A percentile compares a stretch with the other conserved stretches of the same genome.
Conservation (phyloP, 148 eudicot species). For the Cornus controversa region DNA sequence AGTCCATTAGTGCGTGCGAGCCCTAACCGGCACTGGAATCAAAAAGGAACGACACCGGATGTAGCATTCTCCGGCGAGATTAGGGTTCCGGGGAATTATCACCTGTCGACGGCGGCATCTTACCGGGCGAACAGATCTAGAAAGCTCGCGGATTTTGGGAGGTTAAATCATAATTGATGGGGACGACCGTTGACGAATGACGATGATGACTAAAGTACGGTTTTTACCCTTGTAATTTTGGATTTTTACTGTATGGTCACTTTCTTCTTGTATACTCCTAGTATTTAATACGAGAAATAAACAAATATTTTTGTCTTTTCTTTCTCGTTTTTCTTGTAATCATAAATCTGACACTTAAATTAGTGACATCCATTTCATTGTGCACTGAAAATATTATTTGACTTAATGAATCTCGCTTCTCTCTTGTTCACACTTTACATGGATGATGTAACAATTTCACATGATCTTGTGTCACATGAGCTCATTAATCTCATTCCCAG, state of each 20-base stretch:
- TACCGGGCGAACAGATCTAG: slow-evolving; percentile 68
- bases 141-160: slow-evolving; percentile 84
- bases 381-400: too few relatives aligned
- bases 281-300: background rate
- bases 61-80: slow-evolving; percentile 45
- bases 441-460: too few relatives aligned
- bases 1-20: slow-evolving; percentile 66
- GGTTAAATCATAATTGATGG: slow-evolving; percentile 55
- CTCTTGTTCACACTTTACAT: too few relatives aligned
- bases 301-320: background rate
- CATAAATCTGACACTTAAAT: too few relatives aligned
- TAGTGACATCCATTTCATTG: too few relatives aligned
- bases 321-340: too few relatives aligned
- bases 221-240: slow-evolving; percentile 18
- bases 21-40: slow-evolving; percentile 34
- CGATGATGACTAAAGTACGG: slow-evolving; percentile 3
- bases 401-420: too few relatives aligned
- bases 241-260: background rate
- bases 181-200: background rate
- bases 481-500: too few relatives aligned
- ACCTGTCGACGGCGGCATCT: slow-evolving; percentile 53
- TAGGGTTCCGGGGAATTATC: slow-evolving; percentile 43
- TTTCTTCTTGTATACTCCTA: background rate
- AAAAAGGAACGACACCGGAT: slow-evolving; percentile 37
- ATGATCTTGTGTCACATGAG: too few relatives aligned